Evolutionary conservation across 1,284 basidiomycete species (phyloP), one percentile per base, ranked within the genome.

Genomic region (Stygiomarasmius scandens): DNA sequence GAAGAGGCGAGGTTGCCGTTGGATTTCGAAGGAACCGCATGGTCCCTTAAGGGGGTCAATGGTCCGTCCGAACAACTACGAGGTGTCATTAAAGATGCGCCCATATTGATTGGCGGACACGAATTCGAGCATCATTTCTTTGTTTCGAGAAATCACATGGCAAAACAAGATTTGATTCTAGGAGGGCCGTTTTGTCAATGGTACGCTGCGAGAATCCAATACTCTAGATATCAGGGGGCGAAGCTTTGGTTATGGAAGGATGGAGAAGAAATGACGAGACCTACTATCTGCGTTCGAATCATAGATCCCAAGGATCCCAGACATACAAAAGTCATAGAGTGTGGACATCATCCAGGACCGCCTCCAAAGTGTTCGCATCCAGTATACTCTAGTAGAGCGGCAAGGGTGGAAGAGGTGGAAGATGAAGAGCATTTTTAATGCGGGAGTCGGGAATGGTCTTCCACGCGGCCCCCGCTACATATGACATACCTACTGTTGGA

Each of bases 91-190:
- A 25, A 46, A 2, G 43, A 56, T 14, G 55, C 60, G 5, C 60
- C 58, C 5, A 29, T 29, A 9, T 9, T n/a, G 6, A 41, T 41
- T 16, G 38, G 38, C 4, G 62, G 61, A 2, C 60, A 67, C 12
- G 29, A 57, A 1, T 69, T 74, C 46, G 58, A 67, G 25, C 69
- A 71, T 52, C 68, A 72, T 34, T 64, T 71, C 24, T 71, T 69
- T 20, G 63, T 72, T 36, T 49, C 54, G 1, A 24, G 5, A 20
- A 1, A 61, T 27, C 8, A 20, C 61, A 54, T 57, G 1, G 59
- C 58, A 0, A 44, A 52, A 5, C 61, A 66, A 14, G 36, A 52
- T 4, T 24, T 52, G 11, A 52, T 52, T 11, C 23, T 52, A 2
- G 51, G 51, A 2, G 36, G 44, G 27, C 51, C 51, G 3, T 52